Evolutionary conservation across 176 grass and related monocot species (phyloP), one percentile per base, ranked within the genome.

Genomic region (Aegilops longissima): DNA sequence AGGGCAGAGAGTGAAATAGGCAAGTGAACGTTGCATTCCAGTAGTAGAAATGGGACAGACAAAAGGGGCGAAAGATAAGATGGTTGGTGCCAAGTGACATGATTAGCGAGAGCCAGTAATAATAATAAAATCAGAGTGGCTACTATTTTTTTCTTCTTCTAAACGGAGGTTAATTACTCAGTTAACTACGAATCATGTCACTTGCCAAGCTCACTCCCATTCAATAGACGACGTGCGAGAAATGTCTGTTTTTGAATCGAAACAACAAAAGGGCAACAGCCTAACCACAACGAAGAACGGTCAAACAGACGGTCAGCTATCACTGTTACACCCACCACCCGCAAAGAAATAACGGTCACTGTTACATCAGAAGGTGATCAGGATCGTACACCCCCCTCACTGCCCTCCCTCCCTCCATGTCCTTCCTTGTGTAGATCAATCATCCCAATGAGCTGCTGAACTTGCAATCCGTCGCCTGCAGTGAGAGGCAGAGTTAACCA

Each of bases 391-490:
- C 27, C 25, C 2, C 24, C 12, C 12, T 30, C 12, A 0, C 62
- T 6, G 12, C 36, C 36, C 2, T 13, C 12, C 3, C 44, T 47
- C 49, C 5, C 49, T 52, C 49, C 49, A 17, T 51, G n/a, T 45
- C 42, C 11, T 39, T 0, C n/a, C 14, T 44, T 20, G 24, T 6
- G 56, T 59, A 0, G 13, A 51, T 70, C 62, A 73, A 36, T 79
- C 70, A 92, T 20, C 18, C 83, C 80, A 84, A 74, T 12, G 90
- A 90, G 82, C 84, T 91, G 30, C 63, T 78, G 77, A 86, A 93
- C 85, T 85, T 89, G 88, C 95, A 94, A 92, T 82, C 90, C 92
- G 47, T 91, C 73, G 69, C 95, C 95, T 97, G 90, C 63, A 85
- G 33, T 16, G 5, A 56, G 36, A 35, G 5, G 11, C 4, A 5